Percentiles rank a stretch among this genome's conserved stretches.
phyloP scores from a whole-genome alignment of 352 stramenopile species.

The Globisporangium yorkense region DNA sequence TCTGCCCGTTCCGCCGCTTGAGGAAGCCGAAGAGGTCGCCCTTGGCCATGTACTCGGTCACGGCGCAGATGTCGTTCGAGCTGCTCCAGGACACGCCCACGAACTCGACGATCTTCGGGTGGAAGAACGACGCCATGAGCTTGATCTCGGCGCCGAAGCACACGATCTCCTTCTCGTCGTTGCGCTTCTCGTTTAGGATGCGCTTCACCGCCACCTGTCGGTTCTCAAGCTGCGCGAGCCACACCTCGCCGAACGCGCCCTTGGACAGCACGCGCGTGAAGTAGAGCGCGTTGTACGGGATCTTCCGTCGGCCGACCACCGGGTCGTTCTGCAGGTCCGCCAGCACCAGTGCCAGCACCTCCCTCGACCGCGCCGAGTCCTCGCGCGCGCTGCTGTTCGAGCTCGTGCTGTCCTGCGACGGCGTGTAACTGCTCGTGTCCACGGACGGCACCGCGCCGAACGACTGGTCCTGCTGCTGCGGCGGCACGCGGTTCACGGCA shows the following conservation, averaged over 20 bases:
- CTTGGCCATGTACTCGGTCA: constrained; percentile 82
- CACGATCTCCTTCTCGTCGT: constrained; percentile 81
- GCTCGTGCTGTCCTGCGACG: constrained; percentile 9
- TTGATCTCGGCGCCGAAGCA: constrained; percentile 83
- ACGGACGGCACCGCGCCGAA: constrained; percentile 6
- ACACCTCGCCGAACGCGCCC: constrained; percentile 84
- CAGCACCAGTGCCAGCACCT: constrained; percentile 52
- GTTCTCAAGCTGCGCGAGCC: constrained; percentile 77
- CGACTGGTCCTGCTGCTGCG: background rate
- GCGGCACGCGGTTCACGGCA: background rate
- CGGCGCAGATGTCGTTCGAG: constrained; percentile 58
- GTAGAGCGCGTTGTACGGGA: constrained; percentile 69
- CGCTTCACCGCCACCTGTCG: constrained; percentile 77
- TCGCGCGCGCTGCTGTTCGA: constrained; percentile 8
- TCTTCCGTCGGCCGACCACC: constrained; percentile 39
- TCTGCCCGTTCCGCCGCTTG: constrained; percentile 53
- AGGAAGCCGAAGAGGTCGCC: constrained; percentile 72
- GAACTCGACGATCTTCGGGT: constrained; percentile 83
- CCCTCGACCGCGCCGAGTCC: constrained; percentile 30
- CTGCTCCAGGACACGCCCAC: constrained; percentile 72
- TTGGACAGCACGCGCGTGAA: constrained; percentile 83
- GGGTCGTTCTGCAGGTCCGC: constrained; percentile 64
- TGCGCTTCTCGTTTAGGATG: constrained; percentile 75
- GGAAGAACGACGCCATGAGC: constrained; percentile 76
- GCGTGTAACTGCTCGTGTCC: constrained; percentile 12